Base-by-base conservation (phyloP, 306 rosid genomes). In the Cucurbita argyrosperma region DNA sequence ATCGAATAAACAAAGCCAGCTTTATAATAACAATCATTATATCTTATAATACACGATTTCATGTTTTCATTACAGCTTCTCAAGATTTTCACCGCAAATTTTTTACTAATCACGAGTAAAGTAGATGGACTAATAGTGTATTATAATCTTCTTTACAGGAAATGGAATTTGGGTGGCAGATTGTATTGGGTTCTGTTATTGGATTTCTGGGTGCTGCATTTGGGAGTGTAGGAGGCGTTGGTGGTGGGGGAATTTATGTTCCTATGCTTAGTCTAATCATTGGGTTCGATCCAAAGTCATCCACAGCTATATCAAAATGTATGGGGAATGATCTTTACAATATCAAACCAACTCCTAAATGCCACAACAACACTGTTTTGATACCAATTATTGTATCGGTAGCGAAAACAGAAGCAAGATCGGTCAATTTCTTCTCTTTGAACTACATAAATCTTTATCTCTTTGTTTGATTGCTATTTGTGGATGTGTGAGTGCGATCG, bases 291-390 rank as follows among this genome's bases (percentile, higher is more conserved):
- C 81, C 92, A 7, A 95, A 95, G 79, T 88, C 99, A 3, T 74
- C 99, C 0, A 89, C 99, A n/a, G 99, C 99, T 53, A 89, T 95
- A 59, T 95, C 99, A 4, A 95, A 95, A 88, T 95, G 99, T 90
- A 84, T 30, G 78, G 21, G 18, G 21, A 51, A 35, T 35, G 63
- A 72, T 53, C 38, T 16, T 71, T 52, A 10, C 11, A 8, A 52
- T 30, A 15, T 21, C 30, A 8, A 71, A 26, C 5, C 2, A 52
- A 35, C 58, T 18, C 50, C 6, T 8, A 35, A 51, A 47, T 18
- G 56, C 40, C 21, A 30, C 35, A 30, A 26, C n/a, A 26, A 30
- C 35, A 30, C 1, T 30, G 35, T 30, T 30, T 30, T 30, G 4
- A 30, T 30, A 26, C 30, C 3, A 21, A 21, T 21, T 21, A 21